Base-by-base conservation (phyloP, 176 grass and related monocot genomes). In the Oryza glumipatula region DNA sequence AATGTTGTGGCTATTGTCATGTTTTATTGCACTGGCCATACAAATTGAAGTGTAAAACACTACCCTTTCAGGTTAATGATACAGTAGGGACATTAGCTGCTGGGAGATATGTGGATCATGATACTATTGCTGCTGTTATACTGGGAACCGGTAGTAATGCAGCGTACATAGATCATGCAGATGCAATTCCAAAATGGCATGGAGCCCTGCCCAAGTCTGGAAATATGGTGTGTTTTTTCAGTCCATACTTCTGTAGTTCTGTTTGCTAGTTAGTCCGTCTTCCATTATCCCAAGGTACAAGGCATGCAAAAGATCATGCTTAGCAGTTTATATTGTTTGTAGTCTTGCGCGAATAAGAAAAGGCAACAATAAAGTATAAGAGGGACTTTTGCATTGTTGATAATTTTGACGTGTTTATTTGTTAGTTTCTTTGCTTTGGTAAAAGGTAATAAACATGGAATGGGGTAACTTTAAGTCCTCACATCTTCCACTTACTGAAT, bases 111-210 rank as follows among this genome's bases (percentile, higher is more conserved):
- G 16, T 84, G 35, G 87, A 94, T 80, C 74, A 85, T 2, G 92
- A 94, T 88, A 89, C 92, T 16, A 77, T 92, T 89, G 92, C 87
- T 28, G 92, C 89, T 0, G 56, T 97, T 36, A 94, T 94, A 74
- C 81, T 97, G 85, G 94, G 94, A 24, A 94, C 92, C 6, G 94
- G 94, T 70, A 94, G 89, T 33, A 97, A 97, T 65, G 94, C 94
- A 75, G 92, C 92, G 75, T 97, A 97, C 79, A 89, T 97, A 8
- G 94, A 94, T 80, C 87, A 86, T 86, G 89, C 92, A 21, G 77
- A 87, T 51, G 82, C 76, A n/a, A 94, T 97, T 80, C 87, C 92
- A 67, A 94, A 94, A 71, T 94, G 87, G 92, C 86, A 80, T 5
- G 82, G 82, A 17, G 47, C 78, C n/a, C 85, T 86, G 16, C 89